Evolutionary conservation across 2,329 filamentous ascomycete species (phyloP).

Genomic region (Pyrenophora teres): DNA sequence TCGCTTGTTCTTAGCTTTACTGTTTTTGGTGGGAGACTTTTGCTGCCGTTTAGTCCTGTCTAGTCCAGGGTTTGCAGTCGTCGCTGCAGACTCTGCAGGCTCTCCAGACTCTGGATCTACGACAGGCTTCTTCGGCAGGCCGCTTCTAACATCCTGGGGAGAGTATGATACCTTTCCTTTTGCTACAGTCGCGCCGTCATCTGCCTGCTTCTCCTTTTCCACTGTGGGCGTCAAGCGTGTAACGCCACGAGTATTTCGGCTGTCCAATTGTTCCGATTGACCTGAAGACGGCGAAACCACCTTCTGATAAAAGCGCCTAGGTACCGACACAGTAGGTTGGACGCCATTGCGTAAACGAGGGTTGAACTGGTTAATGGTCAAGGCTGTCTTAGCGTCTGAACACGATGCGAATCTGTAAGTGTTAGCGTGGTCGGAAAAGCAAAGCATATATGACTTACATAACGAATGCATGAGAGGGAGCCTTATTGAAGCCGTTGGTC

Average conservation of each 20-base stretch:
- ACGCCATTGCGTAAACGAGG: constrained; percentile 17
- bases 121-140: constrained; percentile 23
- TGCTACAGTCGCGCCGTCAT: not conserved
- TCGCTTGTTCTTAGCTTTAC: not conserved
- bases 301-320: constrained; percentile 28
- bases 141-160: constrained; percentile 46
- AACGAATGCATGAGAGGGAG: constrained; percentile 24
- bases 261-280: constrained; percentile 1
- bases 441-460: constrained; percentile 15
- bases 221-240: constrained; percentile 1
- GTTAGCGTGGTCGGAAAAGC: constrained; percentile 9
- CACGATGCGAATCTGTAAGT: constrained; percentile 18
- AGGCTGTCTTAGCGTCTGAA: constrained; percentile 20
- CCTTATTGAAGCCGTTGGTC: not conserved
- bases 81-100: too few species aligned
- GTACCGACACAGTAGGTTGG: constrained; percentile 23
- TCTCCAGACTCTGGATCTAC: not conserved
- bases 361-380: constrained; percentile 12
- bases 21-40: constrained; percentile 18
- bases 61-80: constrained; percentile 19
- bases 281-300: not conserved
- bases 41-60: constrained; percentile 23
- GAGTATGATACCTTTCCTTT: constrained; percentile 30
- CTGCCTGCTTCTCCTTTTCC: not conserved
- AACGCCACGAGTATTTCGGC: not conserved